A percentile compares a stretch with the other conserved stretches of the same genome.
Evolutionary conservation across 2,329 filamentous ascomycete genomes (phyloP).

Genomic region (Colletotrichum incanum): DNA sequence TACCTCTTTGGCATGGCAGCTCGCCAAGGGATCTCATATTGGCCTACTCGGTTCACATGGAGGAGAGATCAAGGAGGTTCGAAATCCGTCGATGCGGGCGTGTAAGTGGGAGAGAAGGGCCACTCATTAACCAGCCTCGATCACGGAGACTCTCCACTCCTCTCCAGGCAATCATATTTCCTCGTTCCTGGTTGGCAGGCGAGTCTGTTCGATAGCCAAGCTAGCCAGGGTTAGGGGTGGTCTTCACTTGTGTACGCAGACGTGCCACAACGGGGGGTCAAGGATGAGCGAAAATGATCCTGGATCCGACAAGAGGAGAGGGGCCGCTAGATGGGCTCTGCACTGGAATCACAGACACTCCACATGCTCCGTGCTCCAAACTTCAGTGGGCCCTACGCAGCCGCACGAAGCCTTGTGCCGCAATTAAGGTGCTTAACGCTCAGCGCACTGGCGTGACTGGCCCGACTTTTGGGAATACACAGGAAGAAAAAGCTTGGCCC

Average conservation of each 20-base stretch:
- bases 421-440: constrained; percentile 7
- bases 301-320: not conserved
- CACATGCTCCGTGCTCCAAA: not conserved
- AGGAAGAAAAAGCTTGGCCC: constrained; percentile 28
- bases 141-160: constrained; percentile 8
- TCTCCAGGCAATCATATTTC: constrained; percentile 38
- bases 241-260: not conserved
- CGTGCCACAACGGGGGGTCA: not conserved
- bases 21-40: not conserved
- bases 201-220: constrained; percentile 1
- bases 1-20: constrained; percentile 24
- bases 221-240: not conserved
- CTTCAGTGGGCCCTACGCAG: not conserved
- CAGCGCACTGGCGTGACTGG: not conserved
- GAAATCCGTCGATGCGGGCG: not conserved
- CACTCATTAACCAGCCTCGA: not conserved
- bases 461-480: constrained; percentile 2
- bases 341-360: not conserved
- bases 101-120: not conserved
- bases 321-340: constrained; percentile 1
- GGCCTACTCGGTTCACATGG: constrained; percentile 1
- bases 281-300: not conserved
- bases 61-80: not conserved
- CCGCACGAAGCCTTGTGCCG: not conserved
- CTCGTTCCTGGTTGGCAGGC: constrained; percentile 17